These are phyloP conservation scores for Penicillium cataractarum DNA, from an alignment of 495 filamentous ascomycete species.

Conservation along the genomic window DNA sequence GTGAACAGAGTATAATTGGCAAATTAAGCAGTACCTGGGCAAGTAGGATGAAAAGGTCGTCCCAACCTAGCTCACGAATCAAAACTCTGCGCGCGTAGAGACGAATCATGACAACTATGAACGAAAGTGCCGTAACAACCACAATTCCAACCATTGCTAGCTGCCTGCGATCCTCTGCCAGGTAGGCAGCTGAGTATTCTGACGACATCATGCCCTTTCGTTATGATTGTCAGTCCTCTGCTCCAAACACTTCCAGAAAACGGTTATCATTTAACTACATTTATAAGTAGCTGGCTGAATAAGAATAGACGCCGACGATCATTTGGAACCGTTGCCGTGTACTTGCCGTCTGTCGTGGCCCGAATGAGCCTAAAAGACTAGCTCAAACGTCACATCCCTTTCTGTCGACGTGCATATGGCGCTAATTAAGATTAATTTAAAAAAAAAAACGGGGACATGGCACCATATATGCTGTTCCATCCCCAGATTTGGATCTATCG, in stretches of 20 bases:
- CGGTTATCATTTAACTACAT: background rate
- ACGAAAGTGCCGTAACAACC: constrained; percentile 15
- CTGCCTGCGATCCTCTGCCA: constrained; percentile 18
- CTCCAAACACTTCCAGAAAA: background rate
- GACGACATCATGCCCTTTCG: background rate
- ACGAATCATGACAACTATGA: constrained; percentile 6
- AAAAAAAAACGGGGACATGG: background rate
- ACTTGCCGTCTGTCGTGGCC: background rate
- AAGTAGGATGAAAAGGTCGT: background rate
- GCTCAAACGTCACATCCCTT: constrained; percentile 1
- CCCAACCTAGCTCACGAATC: background rate
- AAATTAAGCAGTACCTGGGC: background rate
- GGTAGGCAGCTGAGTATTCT: background rate
- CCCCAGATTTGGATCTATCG: background rate
- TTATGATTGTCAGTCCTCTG: background rate
- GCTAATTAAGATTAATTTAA: background rate
- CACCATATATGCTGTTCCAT: background rate
- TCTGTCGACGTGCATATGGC: background rate
- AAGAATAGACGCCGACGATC: background rate
- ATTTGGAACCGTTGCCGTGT: background rate
- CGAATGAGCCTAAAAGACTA: background rate
- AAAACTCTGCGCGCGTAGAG: background rate
- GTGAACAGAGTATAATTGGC: background rate
- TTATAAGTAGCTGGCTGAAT: background rate
- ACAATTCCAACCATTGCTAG: constrained; percentile 15